Evolutionary conservation across 768 basidiomycete genomes (phyloP).

Genomic region (Boletus subparvulus): DNA sequence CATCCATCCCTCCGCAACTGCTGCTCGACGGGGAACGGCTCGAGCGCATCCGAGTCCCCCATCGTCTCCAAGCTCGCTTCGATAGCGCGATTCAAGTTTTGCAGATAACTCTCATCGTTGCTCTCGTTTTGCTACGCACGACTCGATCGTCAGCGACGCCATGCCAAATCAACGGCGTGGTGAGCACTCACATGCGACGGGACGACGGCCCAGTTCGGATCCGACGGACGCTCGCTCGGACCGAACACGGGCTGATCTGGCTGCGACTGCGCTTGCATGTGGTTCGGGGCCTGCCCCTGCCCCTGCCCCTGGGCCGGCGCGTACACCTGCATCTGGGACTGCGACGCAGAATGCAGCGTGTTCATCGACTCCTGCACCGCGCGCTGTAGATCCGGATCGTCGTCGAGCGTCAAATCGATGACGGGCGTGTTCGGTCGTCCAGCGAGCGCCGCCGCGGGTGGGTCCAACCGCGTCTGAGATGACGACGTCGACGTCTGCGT

Average conservation of each 20-base stretch:
- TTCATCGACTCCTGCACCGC: slow-evolving; percentile 57
- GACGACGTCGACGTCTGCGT: not conserved
- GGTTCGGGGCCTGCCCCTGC: not conserved
- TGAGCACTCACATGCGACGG: slow-evolving; percentile 54
- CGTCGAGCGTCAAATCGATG: slow-evolving; percentile 65
- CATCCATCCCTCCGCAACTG: slow-evolving; percentile 55
- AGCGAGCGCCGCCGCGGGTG: not conserved
- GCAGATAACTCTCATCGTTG: slow-evolving; percentile 52
- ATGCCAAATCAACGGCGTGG: too few relatives aligned
- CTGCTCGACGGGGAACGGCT: slow-evolving; percentile 52
- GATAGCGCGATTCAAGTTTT: slow-evolving; percentile 66
- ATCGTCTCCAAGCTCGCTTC: slow-evolving; percentile 60
- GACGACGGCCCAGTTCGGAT: slow-evolving; percentile 70
- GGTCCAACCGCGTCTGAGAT: slow-evolving; percentile 16
- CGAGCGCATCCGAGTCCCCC: slow-evolving; percentile 51
- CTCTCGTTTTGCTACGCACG: slow-evolving; percentile 31
- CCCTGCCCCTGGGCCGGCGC: slow-evolving; percentile 2
- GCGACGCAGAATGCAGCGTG: slow-evolving; percentile 30
- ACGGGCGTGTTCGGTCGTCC: slow-evolving; percentile 32
- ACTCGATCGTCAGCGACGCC: not conserved
- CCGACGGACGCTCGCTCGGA: slow-evolving; percentile 58
- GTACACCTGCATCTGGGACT: slow-evolving; percentile 20
- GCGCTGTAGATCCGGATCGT: slow-evolving; percentile 48
- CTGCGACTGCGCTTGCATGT: not conserved
- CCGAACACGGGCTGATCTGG: slow-evolving; percentile 47